Conservation (phyloP, 164 flowering plant genomes). For the Tetracentron sinense region DNA sequence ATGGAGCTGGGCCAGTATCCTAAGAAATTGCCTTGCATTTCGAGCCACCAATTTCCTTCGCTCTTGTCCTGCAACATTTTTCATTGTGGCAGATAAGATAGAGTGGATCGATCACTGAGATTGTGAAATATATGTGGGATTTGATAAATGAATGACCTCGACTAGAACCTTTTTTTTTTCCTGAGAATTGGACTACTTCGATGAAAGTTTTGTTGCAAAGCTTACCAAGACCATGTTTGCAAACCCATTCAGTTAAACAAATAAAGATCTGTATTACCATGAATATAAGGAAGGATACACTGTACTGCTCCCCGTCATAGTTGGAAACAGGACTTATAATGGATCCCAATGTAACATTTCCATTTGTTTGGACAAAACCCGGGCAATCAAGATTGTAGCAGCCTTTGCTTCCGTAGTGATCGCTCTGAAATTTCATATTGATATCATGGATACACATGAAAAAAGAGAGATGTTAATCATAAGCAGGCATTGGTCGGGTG, state of each 20-base stretch:
- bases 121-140: background rate
- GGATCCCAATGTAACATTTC: background rate
- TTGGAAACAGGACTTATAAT: background rate
- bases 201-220: too few relatives aligned
- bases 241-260: too few relatives aligned
- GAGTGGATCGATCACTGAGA: too few relatives aligned
- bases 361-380: conserved; percentile 18
- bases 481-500: too few relatives aligned
- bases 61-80: background rate
- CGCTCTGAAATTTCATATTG: conserved; percentile 1
- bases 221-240: background rate
- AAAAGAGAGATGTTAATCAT: too few relatives aligned
- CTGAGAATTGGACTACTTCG: too few relatives aligned
- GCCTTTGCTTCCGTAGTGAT: conserved; percentile 10
- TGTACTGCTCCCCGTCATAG: background rate
- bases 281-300: background rate
- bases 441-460: background rate
- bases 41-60: conserved; percentile 20
- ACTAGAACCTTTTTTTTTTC: too few relatives aligned
- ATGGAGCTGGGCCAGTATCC: conserved; percentile 17
- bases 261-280: too few relatives aligned
- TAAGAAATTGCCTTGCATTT: background rate
- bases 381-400: conserved; percentile 22
- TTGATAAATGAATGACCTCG: too few relatives aligned
- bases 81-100: background rate